Evolutionary conservation across 495 filamentous ascomycete genomes (phyloP).

Genomic region (Copromyces sp.): DNA sequence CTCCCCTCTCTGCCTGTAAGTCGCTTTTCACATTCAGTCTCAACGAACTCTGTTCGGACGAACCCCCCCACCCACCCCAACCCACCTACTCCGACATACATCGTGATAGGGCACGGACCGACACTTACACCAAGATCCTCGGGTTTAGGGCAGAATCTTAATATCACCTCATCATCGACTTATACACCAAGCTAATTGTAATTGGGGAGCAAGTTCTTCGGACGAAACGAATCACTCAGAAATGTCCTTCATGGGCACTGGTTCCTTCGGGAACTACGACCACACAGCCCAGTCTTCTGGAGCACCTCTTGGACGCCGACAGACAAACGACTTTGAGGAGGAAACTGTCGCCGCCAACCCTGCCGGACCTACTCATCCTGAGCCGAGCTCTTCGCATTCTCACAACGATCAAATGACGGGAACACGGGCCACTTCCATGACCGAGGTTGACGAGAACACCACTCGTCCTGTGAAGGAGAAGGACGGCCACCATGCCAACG

Average conservation of each 20-base stretch:
- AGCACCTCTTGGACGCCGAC: slow-evolving; percentile 12
- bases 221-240: neutral
- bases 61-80: neutral
- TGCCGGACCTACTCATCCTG: neutral
- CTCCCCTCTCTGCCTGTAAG: neutral
- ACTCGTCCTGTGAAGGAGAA: slow-evolving; percentile 10
- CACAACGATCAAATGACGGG: slow-evolving; percentile 15
- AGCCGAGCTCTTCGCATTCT: slow-evolving; percentile 9
- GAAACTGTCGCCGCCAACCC: neutral
- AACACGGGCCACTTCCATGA: slow-evolving; percentile 26
- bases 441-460: slow-evolving; percentile 22
- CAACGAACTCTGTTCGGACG: neutral
- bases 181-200: neutral
- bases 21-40: neutral
- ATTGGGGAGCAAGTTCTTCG: neutral
- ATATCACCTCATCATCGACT: neutral
- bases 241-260: slow-evolving; percentile 34
- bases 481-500: slow-evolving; percentile 8
- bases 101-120: neutral
- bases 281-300: slow-evolving; percentile 30
- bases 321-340: slow-evolving; percentile 16
- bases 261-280: slow-evolving; percentile 36
- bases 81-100: neutral
- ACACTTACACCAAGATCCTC: neutral
- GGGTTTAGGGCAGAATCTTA: neutral